Conservation (phyloP, 345 rosid species). For the Eucalyptus tenuipes region DNA sequence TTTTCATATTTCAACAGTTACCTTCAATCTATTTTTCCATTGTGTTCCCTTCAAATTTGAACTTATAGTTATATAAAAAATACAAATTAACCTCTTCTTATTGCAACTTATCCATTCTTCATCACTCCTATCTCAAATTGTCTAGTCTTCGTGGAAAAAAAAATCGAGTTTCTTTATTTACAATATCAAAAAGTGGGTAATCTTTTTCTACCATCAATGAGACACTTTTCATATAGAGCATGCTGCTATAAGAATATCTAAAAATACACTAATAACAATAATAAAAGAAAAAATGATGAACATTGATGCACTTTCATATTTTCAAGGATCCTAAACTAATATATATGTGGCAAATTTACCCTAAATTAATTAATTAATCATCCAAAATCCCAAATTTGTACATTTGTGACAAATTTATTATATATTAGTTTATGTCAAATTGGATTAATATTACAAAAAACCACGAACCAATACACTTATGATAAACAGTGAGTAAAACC, state of each 20-base stretch:
- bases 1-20: too few species aligned
- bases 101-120: neutral
- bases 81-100: neutral
- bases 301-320: neutral
- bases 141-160: neutral
- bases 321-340: too few species aligned
- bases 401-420: too few species aligned
- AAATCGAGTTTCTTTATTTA: neutral
- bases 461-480: too few species aligned
- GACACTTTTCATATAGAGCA: neutral
- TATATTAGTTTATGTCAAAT: too few species aligned
- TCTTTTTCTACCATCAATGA: neutral
- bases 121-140: neutral
- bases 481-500: too few species aligned
- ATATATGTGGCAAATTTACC: rapidly evolving
- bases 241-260: neutral
- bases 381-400: too few species aligned
- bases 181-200: neutral
- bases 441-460: too few species aligned
- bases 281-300: neutral
- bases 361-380: too few species aligned
- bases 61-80: too few species aligned
- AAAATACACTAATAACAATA: neutral
- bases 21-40: neutral
- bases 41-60: neutral